phyloP scores from a whole-genome alignment of 2,329 filamentous ascomycete species.

The Salinomyces thailandicus region DNA sequence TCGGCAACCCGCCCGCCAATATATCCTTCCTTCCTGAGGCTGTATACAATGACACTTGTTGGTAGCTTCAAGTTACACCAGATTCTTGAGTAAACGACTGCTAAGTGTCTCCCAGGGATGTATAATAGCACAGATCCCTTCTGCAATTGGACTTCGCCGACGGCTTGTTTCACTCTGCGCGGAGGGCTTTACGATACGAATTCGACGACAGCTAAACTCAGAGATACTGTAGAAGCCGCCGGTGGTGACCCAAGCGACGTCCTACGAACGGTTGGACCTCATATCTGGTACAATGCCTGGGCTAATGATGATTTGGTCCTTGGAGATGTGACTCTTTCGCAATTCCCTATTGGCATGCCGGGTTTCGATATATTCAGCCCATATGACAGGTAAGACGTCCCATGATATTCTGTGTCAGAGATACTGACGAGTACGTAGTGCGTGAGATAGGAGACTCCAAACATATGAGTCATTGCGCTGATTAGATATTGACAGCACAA shows the following conservation, averaged over 20 bases:
- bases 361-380: slow-evolving; percentile 7
- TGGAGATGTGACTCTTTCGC: slow-evolving; percentile 5
- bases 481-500: no score
- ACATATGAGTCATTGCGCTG: no score
- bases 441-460: no score
- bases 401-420: no score
- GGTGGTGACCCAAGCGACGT: slow-evolving; percentile 12
- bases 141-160: slow-evolving; percentile 6
- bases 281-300: slow-evolving; percentile 12
- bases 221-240: slow-evolving; percentile 6
- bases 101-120: slow-evolving; percentile 2
- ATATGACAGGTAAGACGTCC: slow-evolving; percentile 2
- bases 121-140: slow-evolving; percentile 10
- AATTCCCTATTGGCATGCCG: slow-evolving; percentile 14
- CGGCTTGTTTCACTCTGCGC: slow-evolving; percentile 8
- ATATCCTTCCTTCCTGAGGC: slow-evolving; percentile 5
- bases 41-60: neutral
- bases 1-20: slow-evolving; percentile 6
- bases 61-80: no score
- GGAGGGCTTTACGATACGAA: slow-evolving; percentile 11
- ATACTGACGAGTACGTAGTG: no score
- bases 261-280: slow-evolving; percentile 2
- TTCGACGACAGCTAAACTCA: slow-evolving; percentile 4
- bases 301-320: slow-evolving; percentile 6
- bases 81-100: neutral